phyloP scores from a whole-genome alignment of 805 yeast species.

The Lachancea cidri region DNA sequence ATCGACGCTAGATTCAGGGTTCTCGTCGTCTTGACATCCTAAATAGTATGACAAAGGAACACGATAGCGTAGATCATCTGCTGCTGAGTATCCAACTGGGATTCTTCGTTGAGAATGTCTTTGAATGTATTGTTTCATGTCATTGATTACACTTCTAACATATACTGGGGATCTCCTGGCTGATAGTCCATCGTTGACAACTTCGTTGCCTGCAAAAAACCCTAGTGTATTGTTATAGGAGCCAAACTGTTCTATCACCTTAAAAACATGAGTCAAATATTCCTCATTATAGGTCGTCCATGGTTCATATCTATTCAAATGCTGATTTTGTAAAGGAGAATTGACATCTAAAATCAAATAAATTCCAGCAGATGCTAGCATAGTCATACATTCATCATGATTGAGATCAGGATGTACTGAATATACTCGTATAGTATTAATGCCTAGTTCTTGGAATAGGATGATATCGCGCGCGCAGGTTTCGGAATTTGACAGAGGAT shows the following conservation, averaged over 20 bases:
- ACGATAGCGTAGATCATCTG: slow-evolving; percentile 80
- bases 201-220: slow-evolving; percentile 88
- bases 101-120: slow-evolving; percentile 55
- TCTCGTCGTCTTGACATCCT: slow-evolving; percentile 58
- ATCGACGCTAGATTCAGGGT: slow-evolving; percentile 55
- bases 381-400: slow-evolving; percentile 87
- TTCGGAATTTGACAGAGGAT: slow-evolving; percentile 71
- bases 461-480: slow-evolving; percentile 77
- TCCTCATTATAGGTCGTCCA: slow-evolving; percentile 76
- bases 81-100: slow-evolving; percentile 96
- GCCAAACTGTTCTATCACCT: slow-evolving; percentile 75
- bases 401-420: slow-evolving; percentile 76
- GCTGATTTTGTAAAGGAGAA: slow-evolving; percentile 74
- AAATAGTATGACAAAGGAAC: slow-evolving; percentile 72
- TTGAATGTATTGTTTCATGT: slow-evolving; percentile 67
- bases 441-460: slow-evolving; percentile 76
- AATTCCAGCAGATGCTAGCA: slow-evolving; percentile 89
- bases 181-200: slow-evolving; percentile 74
- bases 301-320: slow-evolving; percentile 86
- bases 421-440: slow-evolving; percentile 84
- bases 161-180: slow-evolving; percentile 65
- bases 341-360: slow-evolving; percentile 87
- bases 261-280: slow-evolving; percentile 72
- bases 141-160: slow-evolving; percentile 73
- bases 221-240: slow-evolving; percentile 85